Base-by-base conservation (phyloP, 495 filamentous ascomycete species). In the Penicillium ucsense region DNA sequence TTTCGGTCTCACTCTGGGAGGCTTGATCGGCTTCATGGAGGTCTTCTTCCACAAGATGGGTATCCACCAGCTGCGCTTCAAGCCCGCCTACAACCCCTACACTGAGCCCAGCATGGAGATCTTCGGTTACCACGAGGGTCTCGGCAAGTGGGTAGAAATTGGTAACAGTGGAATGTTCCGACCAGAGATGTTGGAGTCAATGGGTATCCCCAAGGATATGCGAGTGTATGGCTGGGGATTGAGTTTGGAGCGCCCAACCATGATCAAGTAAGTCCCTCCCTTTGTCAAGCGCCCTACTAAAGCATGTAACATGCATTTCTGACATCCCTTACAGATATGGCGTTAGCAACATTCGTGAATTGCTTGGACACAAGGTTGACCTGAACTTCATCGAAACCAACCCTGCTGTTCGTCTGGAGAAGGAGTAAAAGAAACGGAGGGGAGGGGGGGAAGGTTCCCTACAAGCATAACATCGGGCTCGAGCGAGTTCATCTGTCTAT, bases 101-200 rank as follows among this genome's bases (percentile, higher is more conserved):
- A 97, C 92, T n/a, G 92, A 98, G 66, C 92, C 92, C 7, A 85
- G 80, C 62, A 89, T 96, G 87, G 90, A 96, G 66, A 92, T 96
- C 53, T 96, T 94, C 70, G 86, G 85, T 10, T 94, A 84, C 67
- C 90, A 96, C 68, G 80, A 84, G 48, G 92, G 92, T 6, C 75
- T 98, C 36, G 79, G 79, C 48, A 94, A 94, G 71, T 86, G 88
- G 75, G 85, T 95, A 12, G 89, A 98, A 69, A 98, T 98, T 65
- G 92, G 92, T 32, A 98, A 98, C 67, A 89, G 84, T 56, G 91
- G 92, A 49, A 96, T 95, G 88, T 98, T 98, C 81, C 74, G 92
- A 47, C 89, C 92, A 27, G 92, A 96, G 70, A 95, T 96, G 89
- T 64, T 98, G 58, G 81, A 89, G 67, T 75, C 84, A 3, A 90